Conservation (phyloP, 148 eudicot genomes). For the Silene uniflora region DNA sequence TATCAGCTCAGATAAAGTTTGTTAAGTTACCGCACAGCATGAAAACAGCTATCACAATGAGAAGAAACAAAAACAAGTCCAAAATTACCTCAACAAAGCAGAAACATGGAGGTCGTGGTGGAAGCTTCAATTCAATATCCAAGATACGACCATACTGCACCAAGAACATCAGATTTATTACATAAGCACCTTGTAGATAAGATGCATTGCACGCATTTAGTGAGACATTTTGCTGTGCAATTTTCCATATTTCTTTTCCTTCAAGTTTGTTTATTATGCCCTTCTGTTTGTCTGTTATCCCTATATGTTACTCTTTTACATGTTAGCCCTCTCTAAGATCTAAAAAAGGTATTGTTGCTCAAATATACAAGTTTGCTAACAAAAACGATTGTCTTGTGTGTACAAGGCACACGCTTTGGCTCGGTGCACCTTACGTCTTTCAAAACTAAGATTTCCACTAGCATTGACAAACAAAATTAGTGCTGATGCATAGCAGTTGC, state of each 20-base stretch:
- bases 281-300: too few species aligned
- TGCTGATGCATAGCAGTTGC: not conserved
- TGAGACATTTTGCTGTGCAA: too few species aligned
- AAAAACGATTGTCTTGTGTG: too few species aligned
- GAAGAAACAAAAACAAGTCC: not conserved
- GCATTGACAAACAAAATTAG: not conserved
- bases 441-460: not conserved
- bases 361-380: too few species aligned
- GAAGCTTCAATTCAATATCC: constrained; percentile 93
- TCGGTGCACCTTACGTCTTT: too few species aligned
- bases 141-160: constrained; percentile 93
- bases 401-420: too few species aligned
- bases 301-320: too few species aligned
- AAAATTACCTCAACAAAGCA: constrained; percentile 87
- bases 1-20: constrained; percentile 25
- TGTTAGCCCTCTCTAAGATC: too few species aligned
- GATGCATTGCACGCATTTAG: too few species aligned
- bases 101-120: constrained; percentile 93
- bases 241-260: too few species aligned
- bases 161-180: not conserved
- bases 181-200: not conserved
- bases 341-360: too few species aligned
- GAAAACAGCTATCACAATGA: not conserved
- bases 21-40: constrained; percentile 5
- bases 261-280: too few species aligned